A percentile compares a stretch with the other conserved stretches of the same genome.
Conservation (phyloP, 2,329 filamentous ascomycete species). For the Pseudocercospora eumusae region DNA sequence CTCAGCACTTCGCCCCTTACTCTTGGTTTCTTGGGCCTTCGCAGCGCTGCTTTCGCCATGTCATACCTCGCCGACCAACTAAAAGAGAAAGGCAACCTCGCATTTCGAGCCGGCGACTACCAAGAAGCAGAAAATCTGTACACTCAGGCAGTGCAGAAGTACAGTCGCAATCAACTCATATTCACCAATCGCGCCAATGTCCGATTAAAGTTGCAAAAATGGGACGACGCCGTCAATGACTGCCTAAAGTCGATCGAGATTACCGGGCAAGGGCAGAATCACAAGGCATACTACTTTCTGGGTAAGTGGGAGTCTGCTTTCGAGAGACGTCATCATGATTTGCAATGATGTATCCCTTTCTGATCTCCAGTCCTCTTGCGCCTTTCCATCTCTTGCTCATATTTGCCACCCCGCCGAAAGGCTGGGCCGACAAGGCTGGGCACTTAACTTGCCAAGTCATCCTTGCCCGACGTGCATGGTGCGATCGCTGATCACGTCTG, state of each 20-base stretch:
- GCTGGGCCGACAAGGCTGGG: conserved; percentile 4
- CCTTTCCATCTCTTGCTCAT: background rate
- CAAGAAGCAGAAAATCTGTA: conserved; percentile 67
- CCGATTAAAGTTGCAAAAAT: conserved; percentile 71
- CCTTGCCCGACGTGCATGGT: background rate
- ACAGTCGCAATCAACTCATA: conserved; percentile 73
- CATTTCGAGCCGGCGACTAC: conserved; percentile 67
- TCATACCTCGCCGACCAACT: conserved; percentile 48
- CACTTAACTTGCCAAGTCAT: conserved; percentile 4
- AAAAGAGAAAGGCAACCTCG: conserved; percentile 60
- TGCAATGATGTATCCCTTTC: background rate
- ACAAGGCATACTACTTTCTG: conserved; percentile 79
- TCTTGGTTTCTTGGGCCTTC: background rate
- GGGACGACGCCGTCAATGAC: conserved; percentile 74
- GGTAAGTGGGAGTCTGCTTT: conserved; percentile 32
- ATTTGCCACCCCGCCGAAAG: conserved; percentile 21
- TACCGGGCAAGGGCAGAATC: conserved; percentile 47
- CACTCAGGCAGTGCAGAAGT: conserved; percentile 72
- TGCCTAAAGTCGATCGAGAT: conserved; percentile 74
- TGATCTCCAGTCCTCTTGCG: background rate
- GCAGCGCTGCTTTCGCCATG: conserved; percentile 11
- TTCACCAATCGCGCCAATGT: conserved; percentile 90
- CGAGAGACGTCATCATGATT: background rate
- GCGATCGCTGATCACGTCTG: conserved; percentile 3
- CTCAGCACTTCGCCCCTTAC: background rate